phyloP scores from a whole-genome alignment of 768 basidiomycete genomes.

The Russula griseocarnosa region DNA sequence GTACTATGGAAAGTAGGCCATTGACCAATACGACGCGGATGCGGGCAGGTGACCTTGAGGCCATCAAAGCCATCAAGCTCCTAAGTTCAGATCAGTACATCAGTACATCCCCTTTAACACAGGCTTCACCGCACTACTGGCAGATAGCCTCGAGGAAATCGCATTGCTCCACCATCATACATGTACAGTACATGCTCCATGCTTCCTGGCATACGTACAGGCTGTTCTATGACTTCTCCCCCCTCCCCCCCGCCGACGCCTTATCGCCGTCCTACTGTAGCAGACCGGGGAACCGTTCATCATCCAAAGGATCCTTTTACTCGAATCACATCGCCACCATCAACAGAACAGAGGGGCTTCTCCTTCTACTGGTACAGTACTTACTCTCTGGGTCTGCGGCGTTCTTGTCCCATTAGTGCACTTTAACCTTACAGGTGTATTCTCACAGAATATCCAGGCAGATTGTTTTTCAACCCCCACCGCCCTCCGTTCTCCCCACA shows the following conservation, averaged over 20 bases:
- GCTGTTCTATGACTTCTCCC: neutral
- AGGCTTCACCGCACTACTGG: neutral
- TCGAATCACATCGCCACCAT: neutral
- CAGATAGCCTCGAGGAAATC: constrained; percentile 11
- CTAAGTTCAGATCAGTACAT: neutral
- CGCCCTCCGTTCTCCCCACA: neutral
- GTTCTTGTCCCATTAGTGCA: neutral
- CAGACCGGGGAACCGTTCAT: neutral
- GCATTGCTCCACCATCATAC: neutral
- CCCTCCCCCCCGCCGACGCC: neutral
- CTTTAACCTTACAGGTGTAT: neutral
- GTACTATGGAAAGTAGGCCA: neutral
- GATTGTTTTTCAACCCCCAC: neutral
- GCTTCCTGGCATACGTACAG: neutral
- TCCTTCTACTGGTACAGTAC: neutral
- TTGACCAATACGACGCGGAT: neutral
- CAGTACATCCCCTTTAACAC: neutral
- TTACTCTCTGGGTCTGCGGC: neutral
- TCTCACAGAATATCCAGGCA: too few relatives aligned
- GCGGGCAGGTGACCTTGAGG: constrained; percentile 7
- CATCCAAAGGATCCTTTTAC: neutral
- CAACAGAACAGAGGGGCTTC: neutral
- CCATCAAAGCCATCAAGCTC: neutral
- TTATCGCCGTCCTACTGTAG: neutral
- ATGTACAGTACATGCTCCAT: neutral